Base-by-base conservation (phyloP, 345 rosid species). In the Pugionium cornutum region DNA sequence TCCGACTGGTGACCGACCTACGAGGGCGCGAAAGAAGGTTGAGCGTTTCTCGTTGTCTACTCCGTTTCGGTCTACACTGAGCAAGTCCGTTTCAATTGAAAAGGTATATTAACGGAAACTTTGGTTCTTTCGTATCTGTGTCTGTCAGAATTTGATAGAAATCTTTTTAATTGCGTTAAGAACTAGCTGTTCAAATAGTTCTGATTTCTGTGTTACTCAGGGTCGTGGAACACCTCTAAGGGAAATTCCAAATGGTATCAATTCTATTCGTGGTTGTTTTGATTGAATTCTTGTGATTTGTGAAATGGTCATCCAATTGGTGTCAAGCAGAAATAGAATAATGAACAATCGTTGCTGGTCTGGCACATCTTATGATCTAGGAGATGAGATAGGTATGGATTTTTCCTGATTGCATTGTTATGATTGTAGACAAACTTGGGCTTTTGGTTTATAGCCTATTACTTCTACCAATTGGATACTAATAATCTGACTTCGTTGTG, bases 231-330 rank as follows among this genome's bases (percentile, higher is more conserved):
- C 89, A 2, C 86, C 64, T 59, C 92, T 94, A n/a, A 90, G 81
- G 70, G 99, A 90, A 63, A 94, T 94, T 63, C 99, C 99, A 5
- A 94, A 90, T 50, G 99, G 99, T 88, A 79, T 4, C 75, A 11
- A 8, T 36, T 5, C 6, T 35, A 6, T 41, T 64, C 42, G 42
- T 64, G 60, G 1, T 50, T 64, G 34, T 55, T 4, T 47, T 31
- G 35, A 36, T 36, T 63, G 28, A 29, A 11, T 29, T 70, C 44
- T 40, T 35, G 51, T 54, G 45, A 42, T 18, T 35, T 52, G 6
- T 52, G 52, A 33, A 25, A 9, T 44, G 2, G 45, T n/a, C 8
- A 9, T 27, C 34, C 31, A 25, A 10, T 9, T 52, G 51, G 28
- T 36, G 35, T 53, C 1, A 5, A 5, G 5, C 4, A 1, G 52